These are phyloP conservation scores for Anethum foeniculum DNA, from an alignment of 140 eudicot genomes.

Conservation along the genomic window DNA sequence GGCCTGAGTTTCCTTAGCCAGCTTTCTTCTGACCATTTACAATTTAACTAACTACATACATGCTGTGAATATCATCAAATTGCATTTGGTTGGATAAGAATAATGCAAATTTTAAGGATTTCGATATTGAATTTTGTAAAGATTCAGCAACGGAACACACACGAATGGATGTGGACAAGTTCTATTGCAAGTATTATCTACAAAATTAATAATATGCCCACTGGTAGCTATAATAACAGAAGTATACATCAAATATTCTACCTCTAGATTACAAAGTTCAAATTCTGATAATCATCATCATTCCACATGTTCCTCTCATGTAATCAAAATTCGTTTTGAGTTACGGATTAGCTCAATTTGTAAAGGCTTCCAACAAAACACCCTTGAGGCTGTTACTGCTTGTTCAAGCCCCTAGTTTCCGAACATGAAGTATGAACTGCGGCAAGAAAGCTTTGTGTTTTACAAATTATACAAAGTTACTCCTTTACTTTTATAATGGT, in stretches of 20 bases:
- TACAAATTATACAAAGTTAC: not conserved
- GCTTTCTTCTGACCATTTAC: not conserved
- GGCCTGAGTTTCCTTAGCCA: not conserved
- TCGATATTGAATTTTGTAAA: not conserved
- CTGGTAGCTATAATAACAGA: not conserved
- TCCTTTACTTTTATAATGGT: not conserved
- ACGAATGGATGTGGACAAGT: not conserved
- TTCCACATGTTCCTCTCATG: not conserved
- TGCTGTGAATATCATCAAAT: not conserved
- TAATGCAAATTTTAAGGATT: not conserved
- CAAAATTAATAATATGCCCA: not conserved
- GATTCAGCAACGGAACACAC: not conserved
- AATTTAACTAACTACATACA: not conserved
- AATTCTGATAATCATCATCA: not conserved
- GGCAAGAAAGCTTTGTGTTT: not conserved
- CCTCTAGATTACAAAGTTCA: not conserved
- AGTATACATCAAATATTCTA: not conserved
- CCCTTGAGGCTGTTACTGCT: constrained; percentile 8
- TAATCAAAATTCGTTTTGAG: not conserved
- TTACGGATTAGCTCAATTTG: not conserved
- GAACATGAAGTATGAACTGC: not conserved
- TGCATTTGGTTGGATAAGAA: not conserved
- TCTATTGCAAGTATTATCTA: not conserved
- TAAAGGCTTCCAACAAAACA: not conserved
- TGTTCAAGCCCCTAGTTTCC: not conserved